phyloP scores from a whole-genome alignment of 805 yeast genomes.

The Yamadazyma akitaensis region DNA sequence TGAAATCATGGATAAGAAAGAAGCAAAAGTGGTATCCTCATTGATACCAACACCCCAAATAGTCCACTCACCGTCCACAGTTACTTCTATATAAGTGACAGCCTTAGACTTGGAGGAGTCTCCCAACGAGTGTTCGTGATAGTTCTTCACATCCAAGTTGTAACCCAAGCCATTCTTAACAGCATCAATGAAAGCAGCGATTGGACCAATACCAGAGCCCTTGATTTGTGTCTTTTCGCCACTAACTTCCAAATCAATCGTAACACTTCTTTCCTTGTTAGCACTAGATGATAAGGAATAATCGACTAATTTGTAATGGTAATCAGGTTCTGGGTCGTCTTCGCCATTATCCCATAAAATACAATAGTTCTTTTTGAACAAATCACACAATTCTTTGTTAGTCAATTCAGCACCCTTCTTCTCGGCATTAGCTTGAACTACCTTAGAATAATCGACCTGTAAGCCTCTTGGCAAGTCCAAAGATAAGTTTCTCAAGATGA shows the following conservation, averaged over 20 bases:
- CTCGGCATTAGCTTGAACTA: slow-evolving; percentile 71
- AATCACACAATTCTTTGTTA: slow-evolving; percentile 57
- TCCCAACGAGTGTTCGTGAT: slow-evolving; percentile 80
- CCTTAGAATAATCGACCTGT: slow-evolving; percentile 70
- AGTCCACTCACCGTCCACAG: slow-evolving; percentile 33
- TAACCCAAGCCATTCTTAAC: slow-evolving; percentile 46
- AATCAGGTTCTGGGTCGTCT: slow-evolving; percentile 23
- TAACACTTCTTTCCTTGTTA: slow-evolving; percentile 40
- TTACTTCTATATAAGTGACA: slow-evolving; percentile 60
- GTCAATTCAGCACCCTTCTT: slow-evolving; percentile 67
- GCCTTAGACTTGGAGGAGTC: slow-evolving; percentile 68
- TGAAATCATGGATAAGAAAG: slow-evolving; percentile 66
- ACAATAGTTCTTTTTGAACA: slow-evolving; percentile 61
- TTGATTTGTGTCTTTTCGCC: slow-evolving; percentile 37
- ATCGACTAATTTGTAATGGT: slow-evolving; percentile 39
- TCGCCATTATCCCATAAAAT: slow-evolving; percentile 29
- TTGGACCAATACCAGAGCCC: slow-evolving; percentile 81
- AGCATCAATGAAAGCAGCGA: slow-evolving; percentile 71
- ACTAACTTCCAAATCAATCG: slow-evolving; percentile 48
- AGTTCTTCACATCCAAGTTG: slow-evolving; percentile 59
- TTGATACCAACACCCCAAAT: slow-evolving; percentile 92
- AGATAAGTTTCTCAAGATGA: slow-evolving; percentile 69
- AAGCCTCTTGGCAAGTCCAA: slow-evolving; percentile 78
- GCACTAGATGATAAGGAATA: slow-evolving; percentile 43
- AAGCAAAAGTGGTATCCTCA: slow-evolving; percentile 85